Conservation (phyloP, 2,329 filamentous ascomycete genomes). For the Microcera coccophila region DNA sequence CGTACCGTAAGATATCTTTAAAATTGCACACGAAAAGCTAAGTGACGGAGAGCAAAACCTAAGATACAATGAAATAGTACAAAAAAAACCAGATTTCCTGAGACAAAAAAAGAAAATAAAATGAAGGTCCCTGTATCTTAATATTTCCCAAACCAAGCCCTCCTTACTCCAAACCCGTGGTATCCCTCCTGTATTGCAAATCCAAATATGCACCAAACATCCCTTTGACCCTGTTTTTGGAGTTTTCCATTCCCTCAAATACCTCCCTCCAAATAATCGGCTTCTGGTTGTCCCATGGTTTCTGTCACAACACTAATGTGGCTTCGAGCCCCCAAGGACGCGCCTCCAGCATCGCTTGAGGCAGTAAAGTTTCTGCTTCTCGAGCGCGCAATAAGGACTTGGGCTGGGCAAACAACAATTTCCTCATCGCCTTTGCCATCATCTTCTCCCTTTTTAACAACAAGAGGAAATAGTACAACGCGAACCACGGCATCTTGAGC, state of each 20-base stretch:
- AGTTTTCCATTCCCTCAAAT: conserved; percentile 25
- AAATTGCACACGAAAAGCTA: conserved; percentile 6
- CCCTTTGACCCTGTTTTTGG: conserved; percentile 9
- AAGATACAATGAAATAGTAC: too few relatives aligned
- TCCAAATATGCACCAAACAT: conserved; percentile 9
- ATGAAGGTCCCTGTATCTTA: too few relatives aligned
- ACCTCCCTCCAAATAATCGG: conserved; percentile 32
- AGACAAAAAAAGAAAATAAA: conserved; percentile 7
- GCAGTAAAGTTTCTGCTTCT: conserved; percentile 41
- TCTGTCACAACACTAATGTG: conserved; percentile 37
- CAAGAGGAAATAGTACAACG: conserved; percentile 90
- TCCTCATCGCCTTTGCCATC: conserved; percentile 84
- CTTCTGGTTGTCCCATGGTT: conserved; percentile 31
- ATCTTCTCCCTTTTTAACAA: conserved; percentile 94
- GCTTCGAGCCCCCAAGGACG: conserved; percentile 37
- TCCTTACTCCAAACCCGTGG: too few relatives aligned
- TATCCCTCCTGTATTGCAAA: too few relatives aligned
- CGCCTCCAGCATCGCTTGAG: conserved; percentile 51
- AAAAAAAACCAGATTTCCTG: conserved; percentile 4
- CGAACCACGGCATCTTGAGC: conserved; percentile 73
- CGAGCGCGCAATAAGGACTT: conserved; percentile 73
- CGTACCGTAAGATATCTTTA: conserved; percentile 4
- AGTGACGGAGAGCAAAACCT: conserved; percentile 8
- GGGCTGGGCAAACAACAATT: conserved; percentile 90
- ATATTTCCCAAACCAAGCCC: too few relatives aligned